Conservation (phyloP, 164 flowering plant genomes). For the Berberis thunbergii region DNA sequence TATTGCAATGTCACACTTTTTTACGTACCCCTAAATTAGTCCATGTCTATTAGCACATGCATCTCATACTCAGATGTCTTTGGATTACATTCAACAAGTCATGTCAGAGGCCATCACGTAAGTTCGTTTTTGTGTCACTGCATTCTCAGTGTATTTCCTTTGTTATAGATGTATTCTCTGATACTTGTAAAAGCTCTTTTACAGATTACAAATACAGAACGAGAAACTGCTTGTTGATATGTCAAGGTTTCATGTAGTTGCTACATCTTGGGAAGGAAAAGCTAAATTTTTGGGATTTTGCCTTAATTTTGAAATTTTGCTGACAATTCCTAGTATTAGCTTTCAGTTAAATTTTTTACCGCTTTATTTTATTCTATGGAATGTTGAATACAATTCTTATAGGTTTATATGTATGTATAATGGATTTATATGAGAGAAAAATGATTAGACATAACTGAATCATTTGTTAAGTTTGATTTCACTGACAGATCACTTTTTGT, state of each 20-base stretch:
- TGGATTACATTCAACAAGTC: conserved; percentile 47
- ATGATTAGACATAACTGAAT: no score
- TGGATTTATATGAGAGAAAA: no score
- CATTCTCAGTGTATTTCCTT: background rate
- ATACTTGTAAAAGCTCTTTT: conserved; percentile 2
- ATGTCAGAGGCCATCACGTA: conserved; percentile 57
- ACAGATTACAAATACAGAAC: conserved; percentile 57
- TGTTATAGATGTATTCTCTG: background rate
- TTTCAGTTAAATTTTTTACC: no score
- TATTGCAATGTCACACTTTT: background rate
- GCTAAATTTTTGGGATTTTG: no score
- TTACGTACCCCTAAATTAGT: background rate
- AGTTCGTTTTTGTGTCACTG: conserved; percentile 6
- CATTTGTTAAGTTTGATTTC: no score
- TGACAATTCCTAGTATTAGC: no score
- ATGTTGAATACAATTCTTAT: no score
- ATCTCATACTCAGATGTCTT: conserved; percentile 26
- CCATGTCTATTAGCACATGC: conserved; percentile 33
- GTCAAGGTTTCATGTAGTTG: conserved; percentile 37
- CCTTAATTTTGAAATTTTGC: no score
- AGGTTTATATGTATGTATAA: no score
- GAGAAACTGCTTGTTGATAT: conserved; percentile 52
- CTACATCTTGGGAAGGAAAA: conserved; percentile 66
- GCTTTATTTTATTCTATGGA: no score
- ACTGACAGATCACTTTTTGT: no score